Evolutionary conservation across 2,329 filamentous ascomycete genomes (phyloP).

Genomic region (Microascus cirrosus): DNA sequence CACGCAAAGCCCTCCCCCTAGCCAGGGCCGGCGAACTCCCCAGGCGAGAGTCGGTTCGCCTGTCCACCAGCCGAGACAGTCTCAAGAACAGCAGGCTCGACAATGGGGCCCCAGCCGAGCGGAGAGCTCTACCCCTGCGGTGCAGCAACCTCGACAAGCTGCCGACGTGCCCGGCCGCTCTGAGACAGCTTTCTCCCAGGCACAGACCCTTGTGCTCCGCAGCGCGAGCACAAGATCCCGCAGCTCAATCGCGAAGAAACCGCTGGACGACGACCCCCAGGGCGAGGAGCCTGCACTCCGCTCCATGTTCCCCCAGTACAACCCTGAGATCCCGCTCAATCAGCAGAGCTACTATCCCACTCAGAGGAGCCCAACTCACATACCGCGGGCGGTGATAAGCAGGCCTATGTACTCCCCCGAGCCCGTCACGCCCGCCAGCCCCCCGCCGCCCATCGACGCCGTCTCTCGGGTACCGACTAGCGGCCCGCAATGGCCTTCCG

Average conservation of each 20-base stretch:
- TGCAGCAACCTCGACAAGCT: constrained; percentile 28
- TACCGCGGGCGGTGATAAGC: constrained; percentile 55
- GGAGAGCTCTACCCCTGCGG: constrained; percentile 12
- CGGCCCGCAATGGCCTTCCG: constrained; percentile 9
- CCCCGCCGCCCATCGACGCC: constrained; percentile 7
- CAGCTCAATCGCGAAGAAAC: constrained; percentile 46
- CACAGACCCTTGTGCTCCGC: constrained; percentile 29
- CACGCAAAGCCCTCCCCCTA: constrained; percentile 9
- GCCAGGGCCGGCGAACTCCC: constrained; percentile 12
- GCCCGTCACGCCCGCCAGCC: constrained; percentile 13
- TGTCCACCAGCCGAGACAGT: constrained; percentile 4
- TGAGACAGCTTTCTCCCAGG: constrained; percentile 39
- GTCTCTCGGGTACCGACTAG: background rate
- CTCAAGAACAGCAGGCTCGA: constrained; percentile 7
- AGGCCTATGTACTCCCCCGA: constrained; percentile 47
- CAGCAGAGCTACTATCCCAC: constrained; percentile 62
- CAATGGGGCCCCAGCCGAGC: constrained; percentile 14
- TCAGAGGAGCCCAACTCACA: constrained; percentile 49
- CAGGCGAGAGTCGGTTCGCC: constrained; percentile 9
- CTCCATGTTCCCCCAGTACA: constrained; percentile 69
- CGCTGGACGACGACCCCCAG: constrained; percentile 21
- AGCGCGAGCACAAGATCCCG: constrained; percentile 35
- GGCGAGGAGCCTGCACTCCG: constrained; percentile 29
- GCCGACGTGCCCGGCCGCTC: constrained; percentile 32
- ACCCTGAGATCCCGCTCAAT: constrained; percentile 53